phyloP scores from a whole-genome alignment of 2,329 filamentous ascomycete genomes.

The Plectosphaerella plurivora region DNA sequence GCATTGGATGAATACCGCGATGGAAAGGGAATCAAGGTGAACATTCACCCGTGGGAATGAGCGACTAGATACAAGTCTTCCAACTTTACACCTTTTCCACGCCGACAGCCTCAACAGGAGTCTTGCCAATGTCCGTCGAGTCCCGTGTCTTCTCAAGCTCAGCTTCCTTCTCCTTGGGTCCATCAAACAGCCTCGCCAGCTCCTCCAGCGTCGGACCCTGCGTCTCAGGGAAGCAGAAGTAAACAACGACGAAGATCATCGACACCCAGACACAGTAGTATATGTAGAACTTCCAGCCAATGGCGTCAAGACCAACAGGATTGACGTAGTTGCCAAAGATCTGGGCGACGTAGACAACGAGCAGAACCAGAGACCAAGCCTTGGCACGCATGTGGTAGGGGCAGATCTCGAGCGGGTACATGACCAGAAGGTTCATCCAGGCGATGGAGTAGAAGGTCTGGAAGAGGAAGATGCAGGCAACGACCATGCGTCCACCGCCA shows the following conservation, averaged over 20 bases:
- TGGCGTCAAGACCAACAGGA: conserved; percentile 28
- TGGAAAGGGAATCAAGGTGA: conserved; percentile 1
- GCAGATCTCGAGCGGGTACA: conserved; percentile 36
- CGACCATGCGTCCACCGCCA: conserved; percentile 25
- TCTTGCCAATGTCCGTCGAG: background rate
- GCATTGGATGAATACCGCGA: background rate
- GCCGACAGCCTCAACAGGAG: background rate
- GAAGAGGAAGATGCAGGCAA: conserved; percentile 38
- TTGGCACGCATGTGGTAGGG: conserved; percentile 37
- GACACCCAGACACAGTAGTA: conserved; percentile 35
- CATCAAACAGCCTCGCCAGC: background rate
- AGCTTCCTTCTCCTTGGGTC: background rate
- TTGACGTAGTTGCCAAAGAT: conserved; percentile 36
- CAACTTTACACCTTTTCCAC: background rate
- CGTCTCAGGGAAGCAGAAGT: conserved; percentile 35
- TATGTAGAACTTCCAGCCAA: conserved; percentile 36
- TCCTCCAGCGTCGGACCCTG: conserved; percentile 14
- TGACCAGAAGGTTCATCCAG: conserved; percentile 38
- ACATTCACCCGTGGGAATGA: conserved; percentile 2
- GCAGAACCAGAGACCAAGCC: conserved; percentile 32
- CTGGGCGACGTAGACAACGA: conserved; percentile 30
- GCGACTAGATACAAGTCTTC: background rate
- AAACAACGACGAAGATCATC: conserved; percentile 29
- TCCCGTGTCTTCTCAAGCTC: background rate
- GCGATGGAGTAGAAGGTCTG: conserved; percentile 30